A percentile compares a stretch with the other conserved stretches of the same genome.
These are phyloP conservation scores for Lepidium aucheri DNA, from an alignment of 345 rosid genomes.

Conservation along the genomic window DNA sequence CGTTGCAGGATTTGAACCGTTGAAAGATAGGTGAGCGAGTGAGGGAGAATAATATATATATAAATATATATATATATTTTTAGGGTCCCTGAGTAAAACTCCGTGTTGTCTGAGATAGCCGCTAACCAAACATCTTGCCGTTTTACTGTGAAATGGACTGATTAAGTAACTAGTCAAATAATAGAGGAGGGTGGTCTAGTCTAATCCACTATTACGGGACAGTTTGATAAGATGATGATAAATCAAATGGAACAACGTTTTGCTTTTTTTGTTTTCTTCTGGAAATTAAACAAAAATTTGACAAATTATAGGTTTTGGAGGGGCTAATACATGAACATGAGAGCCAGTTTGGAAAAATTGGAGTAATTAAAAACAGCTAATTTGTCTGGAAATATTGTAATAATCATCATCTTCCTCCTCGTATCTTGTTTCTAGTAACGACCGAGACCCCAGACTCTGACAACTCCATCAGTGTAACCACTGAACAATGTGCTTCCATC, in stretches of 20 bases:
- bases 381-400: not conserved
- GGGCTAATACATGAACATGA: too few species aligned
- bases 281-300: conserved; percentile 14
- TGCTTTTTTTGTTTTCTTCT: not conserved
- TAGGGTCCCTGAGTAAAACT: not conserved
- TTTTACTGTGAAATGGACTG: not conserved
- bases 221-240: not conserved
- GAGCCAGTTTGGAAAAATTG: conserved; percentile 15
- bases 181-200: too few species aligned
- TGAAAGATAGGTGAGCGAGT: not conserved
- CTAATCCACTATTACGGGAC: not conserved
- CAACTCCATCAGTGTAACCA: conserved; percentile 80
- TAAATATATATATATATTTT: too few species aligned
- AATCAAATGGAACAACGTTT: not conserved
- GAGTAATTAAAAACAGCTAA: conserved; percentile 6
- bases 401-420: not conserved
- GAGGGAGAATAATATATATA: not conserved
- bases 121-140: not conserved
- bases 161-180: too few species aligned
- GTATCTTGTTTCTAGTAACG: conserved; percentile 35
- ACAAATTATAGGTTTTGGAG: conserved; percentile 2
- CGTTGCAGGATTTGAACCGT: conserved; percentile 1
- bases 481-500: conserved; percentile 89
- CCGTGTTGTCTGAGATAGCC: not conserved
- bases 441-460: conserved; percentile 89